phyloP scores from a whole-genome alignment of 805 yeast genomes.

The Yarrowia sp. region DNA sequence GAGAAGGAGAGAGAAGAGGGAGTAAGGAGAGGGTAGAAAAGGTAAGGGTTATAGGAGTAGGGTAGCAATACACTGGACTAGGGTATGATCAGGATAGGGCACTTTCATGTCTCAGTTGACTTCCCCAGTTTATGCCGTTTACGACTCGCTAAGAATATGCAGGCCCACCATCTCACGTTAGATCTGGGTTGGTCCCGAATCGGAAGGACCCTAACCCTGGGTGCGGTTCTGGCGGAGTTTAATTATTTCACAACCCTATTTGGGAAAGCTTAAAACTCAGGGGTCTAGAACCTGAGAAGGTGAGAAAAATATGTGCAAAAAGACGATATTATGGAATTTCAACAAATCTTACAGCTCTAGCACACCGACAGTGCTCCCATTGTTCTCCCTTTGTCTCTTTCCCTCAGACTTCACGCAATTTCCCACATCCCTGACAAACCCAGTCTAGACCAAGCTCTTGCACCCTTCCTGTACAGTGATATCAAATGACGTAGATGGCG shows the following conservation, averaged over 20 bases:
- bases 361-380: too few relatives aligned
- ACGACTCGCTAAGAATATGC: background rate
- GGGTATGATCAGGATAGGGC: too few relatives aligned
- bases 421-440: constrained; percentile 14
- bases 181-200: constrained; percentile 1
- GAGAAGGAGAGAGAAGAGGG: too few relatives aligned
- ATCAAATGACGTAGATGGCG: constrained; percentile 13
- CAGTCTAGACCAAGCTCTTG: constrained; percentile 16
- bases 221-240: too few relatives aligned
- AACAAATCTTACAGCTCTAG: background rate
- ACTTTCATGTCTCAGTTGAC: too few relatives aligned
- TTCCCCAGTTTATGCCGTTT: background rate
- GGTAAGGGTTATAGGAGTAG: too few relatives aligned
- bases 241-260: background rate
- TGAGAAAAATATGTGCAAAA: background rate
- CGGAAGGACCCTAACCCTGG: constrained; percentile 1
- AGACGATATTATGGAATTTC: background rate
- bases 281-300: background rate
- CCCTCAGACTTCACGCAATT: background rate
- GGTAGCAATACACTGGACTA: too few relatives aligned
- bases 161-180: constrained; percentile 2
- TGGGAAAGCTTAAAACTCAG: background rate
- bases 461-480: constrained; percentile 12
- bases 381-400: background rate
- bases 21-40: too few relatives aligned